These are phyloP conservation scores for Eudorina sp. DNA, from an alignment of 139 green algal genomes.

Conservation along the genomic window DNA sequence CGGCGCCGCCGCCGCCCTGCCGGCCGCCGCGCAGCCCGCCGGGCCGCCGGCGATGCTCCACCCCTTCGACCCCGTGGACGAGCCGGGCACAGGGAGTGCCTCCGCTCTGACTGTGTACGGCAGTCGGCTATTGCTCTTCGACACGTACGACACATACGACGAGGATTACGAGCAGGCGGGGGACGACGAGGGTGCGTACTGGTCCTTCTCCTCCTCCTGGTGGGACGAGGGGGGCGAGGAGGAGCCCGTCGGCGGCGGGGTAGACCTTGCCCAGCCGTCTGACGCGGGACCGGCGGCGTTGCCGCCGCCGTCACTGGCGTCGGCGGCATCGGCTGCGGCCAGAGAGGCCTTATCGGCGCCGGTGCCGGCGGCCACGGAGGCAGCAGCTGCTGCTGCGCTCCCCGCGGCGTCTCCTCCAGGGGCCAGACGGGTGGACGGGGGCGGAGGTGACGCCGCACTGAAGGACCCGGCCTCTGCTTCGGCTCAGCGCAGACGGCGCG, in stretches of 20 bases:
- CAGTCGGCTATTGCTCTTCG: neutral
- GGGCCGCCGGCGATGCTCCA: constrained; percentile 4
- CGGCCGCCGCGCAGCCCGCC: neutral
- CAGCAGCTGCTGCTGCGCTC: too few relatives aligned
- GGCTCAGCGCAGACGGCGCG: too few relatives aligned
- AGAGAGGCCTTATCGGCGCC: neutral
- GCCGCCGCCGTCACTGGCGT: neutral
- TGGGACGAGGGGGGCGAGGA: neutral
- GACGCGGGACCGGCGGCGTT: neutral
- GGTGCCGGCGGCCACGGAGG: too few relatives aligned
- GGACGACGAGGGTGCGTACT: neutral
- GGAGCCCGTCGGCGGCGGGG: neutral
- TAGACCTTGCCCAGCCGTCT: neutral
- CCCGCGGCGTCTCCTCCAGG: too few relatives aligned
- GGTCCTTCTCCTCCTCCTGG: neutral
- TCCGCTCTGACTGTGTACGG: neutral
- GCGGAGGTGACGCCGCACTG: too few relatives aligned
- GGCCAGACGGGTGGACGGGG: too few relatives aligned
- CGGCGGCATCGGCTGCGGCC: neutral
- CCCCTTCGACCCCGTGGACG: constrained; percentile 13
- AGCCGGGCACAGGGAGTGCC: neutral
- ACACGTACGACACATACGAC: constrained; percentile 1
- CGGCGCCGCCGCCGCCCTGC: neutral
- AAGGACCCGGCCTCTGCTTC: too few relatives aligned
- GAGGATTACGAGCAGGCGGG: neutral